Evolutionary conservation across 495 filamentous ascomycete species (phyloP).

Genomic region (Penicillium angulare): DNA sequence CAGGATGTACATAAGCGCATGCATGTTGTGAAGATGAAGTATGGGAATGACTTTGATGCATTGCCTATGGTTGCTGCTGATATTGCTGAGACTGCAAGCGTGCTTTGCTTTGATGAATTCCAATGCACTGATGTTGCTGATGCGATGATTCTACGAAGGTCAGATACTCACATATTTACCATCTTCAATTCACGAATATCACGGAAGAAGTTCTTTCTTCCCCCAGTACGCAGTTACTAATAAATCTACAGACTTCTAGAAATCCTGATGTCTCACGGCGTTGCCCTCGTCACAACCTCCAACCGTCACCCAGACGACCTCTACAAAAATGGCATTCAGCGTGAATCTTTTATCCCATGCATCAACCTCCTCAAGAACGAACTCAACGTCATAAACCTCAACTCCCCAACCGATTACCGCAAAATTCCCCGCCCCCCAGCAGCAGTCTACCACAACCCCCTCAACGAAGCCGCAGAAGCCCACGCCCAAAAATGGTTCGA

Average conservation of each 20-base stretch:
- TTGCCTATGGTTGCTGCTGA: constrained; percentile 91
- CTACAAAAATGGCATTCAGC: constrained; percentile 97
- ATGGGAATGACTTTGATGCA: constrained; percentile 89
- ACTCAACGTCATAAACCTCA: constrained; percentile 86
- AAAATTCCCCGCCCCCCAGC: constrained; percentile 93
- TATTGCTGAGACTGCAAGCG: constrained; percentile 79
- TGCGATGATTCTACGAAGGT: constrained; percentile 92
- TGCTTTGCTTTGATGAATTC: constrained; percentile 98
- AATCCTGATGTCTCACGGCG: constrained; percentile 89
- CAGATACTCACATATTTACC: constrained; percentile 10
- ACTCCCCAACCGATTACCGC: constrained; percentile 94
- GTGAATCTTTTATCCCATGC: constrained; percentile 90
- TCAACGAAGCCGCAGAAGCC: constrained; percentile 70
- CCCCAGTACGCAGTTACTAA: no score
- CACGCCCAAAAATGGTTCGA: constrained; percentile 94
- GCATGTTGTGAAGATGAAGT: constrained; percentile 82
- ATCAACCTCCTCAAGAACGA: constrained; percentile 84
- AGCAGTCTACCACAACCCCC: constrained; percentile 85
- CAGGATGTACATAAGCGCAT: constrained; percentile 93
- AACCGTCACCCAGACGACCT: constrained; percentile 95
- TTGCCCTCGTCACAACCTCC: constrained; percentile 93
- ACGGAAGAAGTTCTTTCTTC: no score
- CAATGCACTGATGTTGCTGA: constrained; percentile 98
- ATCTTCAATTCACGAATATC: no score
- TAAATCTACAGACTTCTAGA: constrained; percentile 66